Conservation (phyloP, 1,139 yeast genomes). For the Taphrina confusa region DNA sequence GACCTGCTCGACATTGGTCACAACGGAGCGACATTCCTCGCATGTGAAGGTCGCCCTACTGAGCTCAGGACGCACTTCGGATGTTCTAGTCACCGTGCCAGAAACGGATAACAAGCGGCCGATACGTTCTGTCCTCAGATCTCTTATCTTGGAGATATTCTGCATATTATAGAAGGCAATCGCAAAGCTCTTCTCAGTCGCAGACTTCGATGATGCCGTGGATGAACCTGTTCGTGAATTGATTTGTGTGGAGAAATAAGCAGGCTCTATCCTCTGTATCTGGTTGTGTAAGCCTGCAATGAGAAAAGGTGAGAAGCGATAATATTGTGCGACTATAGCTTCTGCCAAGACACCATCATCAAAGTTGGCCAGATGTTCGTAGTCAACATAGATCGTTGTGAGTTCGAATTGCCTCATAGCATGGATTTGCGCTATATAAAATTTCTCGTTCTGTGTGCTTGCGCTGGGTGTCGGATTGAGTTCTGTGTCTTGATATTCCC, state of each 20-base stretch:
- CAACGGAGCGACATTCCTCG: conserved; percentile 80
- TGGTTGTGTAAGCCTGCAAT: conserved; percentile 71
- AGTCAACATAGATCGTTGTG: conserved; percentile 81
- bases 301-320: conserved; percentile 84
- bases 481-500: conserved; percentile 49
- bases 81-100: conserved; percentile 95
- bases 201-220: conserved; percentile 42
- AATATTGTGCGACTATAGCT: conserved; percentile 88
- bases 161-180: conserved; percentile 89
- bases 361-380: conserved; percentile 69
- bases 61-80: conserved; percentile 95
- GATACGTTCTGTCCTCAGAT: conserved; percentile 81
- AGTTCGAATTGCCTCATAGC: conserved; percentile 77
- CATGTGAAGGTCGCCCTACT: conserved; percentile 86
- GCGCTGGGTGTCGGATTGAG: conserved; percentile 41
- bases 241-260: conserved; percentile 32
- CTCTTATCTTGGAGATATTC: conserved; percentile 79
- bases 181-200: conserved; percentile 77
- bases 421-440: conserved; percentile 77
- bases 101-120: conserved; percentile 83
- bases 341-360: conserved; percentile 87
- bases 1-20: conserved; percentile 88
- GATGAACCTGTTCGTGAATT: conserved; percentile 40
- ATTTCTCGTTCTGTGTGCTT: conserved; percentile 41
- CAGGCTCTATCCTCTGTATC: conserved; percentile 75